Conservation (phyloP, 495 filamentous ascomycete genomes). For the Penicillium canescens region DNA sequence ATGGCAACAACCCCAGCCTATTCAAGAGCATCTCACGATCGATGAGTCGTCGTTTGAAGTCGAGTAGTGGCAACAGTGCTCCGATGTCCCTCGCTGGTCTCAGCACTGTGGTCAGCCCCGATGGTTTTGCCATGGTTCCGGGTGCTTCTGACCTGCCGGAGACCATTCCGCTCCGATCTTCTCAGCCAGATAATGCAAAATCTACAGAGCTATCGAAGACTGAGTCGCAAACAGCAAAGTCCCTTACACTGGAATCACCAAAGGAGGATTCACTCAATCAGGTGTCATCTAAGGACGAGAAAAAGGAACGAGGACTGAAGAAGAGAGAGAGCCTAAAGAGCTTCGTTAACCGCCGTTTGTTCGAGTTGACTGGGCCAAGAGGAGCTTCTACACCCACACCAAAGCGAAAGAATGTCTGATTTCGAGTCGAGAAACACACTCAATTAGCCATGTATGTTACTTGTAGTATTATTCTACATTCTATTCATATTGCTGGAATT, state of each 20-base stretch:
- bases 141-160: slow-evolving; percentile 14
- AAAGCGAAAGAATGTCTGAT: slow-evolving; percentile 1
- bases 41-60: slow-evolving; percentile 38
- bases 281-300: slow-evolving; percentile 2
- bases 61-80: slow-evolving; percentile 28
- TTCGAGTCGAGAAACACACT: background rate
- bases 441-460: background rate
- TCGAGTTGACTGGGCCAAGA: slow-evolving; percentile 1
- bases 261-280: background rate
- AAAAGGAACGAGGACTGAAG: slow-evolving; percentile 4
- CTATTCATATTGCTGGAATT: too few species aligned
- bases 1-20: slow-evolving; percentile 33
- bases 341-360: slow-evolving; percentile 21
- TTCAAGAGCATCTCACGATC: slow-evolving; percentile 36
- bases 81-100: slow-evolving; percentile 24
- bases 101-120: background rate
- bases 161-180: background rate
- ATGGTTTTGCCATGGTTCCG: background rate
- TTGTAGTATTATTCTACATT: too few species aligned
- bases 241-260: background rate
- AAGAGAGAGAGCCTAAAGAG: slow-evolving; percentile 18
- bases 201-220: background rate
- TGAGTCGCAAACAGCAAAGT: background rate
- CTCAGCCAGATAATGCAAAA: background rate
- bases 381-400: background rate